Evolutionary conservation across 179 eudicot species (phyloP), one percentile per base, ranked within the genome.

Genomic region (Silene coronaria): DNA sequence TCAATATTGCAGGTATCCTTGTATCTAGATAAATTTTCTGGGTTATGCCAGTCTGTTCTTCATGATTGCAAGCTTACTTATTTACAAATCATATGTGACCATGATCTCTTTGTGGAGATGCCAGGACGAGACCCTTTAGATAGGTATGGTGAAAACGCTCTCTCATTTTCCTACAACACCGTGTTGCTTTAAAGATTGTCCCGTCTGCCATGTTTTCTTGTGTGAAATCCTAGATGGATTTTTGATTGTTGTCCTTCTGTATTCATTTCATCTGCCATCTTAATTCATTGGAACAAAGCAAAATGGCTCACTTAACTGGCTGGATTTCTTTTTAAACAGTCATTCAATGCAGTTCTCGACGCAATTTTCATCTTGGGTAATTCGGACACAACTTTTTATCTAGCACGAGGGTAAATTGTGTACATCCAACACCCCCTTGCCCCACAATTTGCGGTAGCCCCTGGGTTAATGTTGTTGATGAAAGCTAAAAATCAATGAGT

Each of bases 91-190:
- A 77, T 96, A 73, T 96, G 99, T 71, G 99, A 96, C 74, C 99
- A 96, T 82, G 99, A 96, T 89, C 91, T 96, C 65, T 96, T 91
- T 78, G 97, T 96, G 72, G 99, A 96, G 82, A 96, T 96, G 99
- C 98, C 99, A 45, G 99, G 99, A 48, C 84, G 99, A 77, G 99
- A 96, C 82, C 97, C 99, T 74, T 96, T 97, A 73, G 99, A 96
- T 81, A 91, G 99, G 99, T 95, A 75, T 16, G 4, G 21, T 66
- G 61, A 38, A 64, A 16, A 64, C 28, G 48, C 59, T 23, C 58
- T 6, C 27, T 71, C 10, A 55, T 32, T 32, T 26, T 55, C 75
- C 24, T 23, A 7, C 3, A 24, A 6, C 11, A 13, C 8, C 5
- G 2, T 22, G 30, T 21, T n/a, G 19, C 32, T 38, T 66, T 34